Base-by-base conservation (phyloP, 306 rosid genomes). In the Coriaria nepalensis region DNA sequence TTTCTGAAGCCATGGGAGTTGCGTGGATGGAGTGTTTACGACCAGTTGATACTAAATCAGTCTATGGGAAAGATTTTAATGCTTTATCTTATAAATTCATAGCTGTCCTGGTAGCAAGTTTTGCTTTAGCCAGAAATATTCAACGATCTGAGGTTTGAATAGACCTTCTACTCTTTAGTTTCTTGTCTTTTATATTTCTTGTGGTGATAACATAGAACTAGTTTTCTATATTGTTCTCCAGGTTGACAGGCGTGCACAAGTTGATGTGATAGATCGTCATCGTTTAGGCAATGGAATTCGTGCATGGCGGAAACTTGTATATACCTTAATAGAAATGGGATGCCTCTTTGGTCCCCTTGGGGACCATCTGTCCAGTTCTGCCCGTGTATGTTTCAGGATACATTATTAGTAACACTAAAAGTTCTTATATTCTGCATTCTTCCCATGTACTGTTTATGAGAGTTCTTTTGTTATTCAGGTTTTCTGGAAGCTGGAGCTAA, bases 21-120 rank as follows among this genome's bases (percentile, higher is more conserved):
- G 98, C 98, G 35, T 90, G 98, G 98, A 81, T 76, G 74, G 98
- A 90, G 72, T 90, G 98, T 73, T 60, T 90, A 70, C 94, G 82
- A 62, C 94, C 95, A 71, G 79, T 90, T 68, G 94, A 79, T 76
- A 90, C 98, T 35, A 81, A 74, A 74, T 85, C 95, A 4, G 92
- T 90, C 39, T 85, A 85, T 40, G 98, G 77, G 59, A 90, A 90
- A 74, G 98, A 85, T 77, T 81, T 90, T 58, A 90, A 85, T 71
- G 98, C 87, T 34, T 53, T 73, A 42, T 85, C 98, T 6, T 90
- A 85, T 70, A 90, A 82, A 64, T 90, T 68, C 63, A 81, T 90
- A 63, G 95, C 95, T 63, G 79, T 90, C 63, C 93, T 90, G 47
- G 98, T 90, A 49, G 92, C 98, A 62, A 81, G 95, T 79, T 79